A percentile compares a stretch with the other conserved stretches of the same genome.
Conservation (phyloP, 1,139 yeast genomes). For the Blastobotrys buckinghamii region DNA sequence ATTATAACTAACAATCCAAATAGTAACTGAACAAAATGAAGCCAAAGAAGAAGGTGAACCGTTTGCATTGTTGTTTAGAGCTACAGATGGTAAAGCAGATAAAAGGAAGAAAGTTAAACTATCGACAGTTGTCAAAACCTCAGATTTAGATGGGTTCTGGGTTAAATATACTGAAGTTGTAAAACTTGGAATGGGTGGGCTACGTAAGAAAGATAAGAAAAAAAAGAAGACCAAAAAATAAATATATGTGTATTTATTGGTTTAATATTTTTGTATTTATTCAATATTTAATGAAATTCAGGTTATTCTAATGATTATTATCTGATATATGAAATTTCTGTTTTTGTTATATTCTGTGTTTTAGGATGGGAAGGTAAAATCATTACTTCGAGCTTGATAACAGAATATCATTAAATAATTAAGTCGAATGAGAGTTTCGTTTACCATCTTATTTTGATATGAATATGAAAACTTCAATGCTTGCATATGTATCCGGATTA, state of each 20-base stretch:
- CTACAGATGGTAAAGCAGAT: slow-evolving; percentile 53
- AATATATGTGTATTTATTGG: not conserved
- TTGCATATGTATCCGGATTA: too few species aligned
- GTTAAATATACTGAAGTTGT: slow-evolving; percentile 55
- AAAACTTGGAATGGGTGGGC: slow-evolving; percentile 55
- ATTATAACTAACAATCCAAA: not conserved
- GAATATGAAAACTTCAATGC: too few species aligned
- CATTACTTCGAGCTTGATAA: too few species aligned
- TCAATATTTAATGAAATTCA: not conserved
- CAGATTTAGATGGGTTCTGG: slow-evolving; percentile 63
- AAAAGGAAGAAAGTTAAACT: slow-evolving; percentile 47
- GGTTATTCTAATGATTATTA: too few species aligned
- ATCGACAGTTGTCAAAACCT: slow-evolving; percentile 58
- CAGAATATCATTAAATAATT: too few species aligned
- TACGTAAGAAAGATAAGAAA: slow-evolving; percentile 60
- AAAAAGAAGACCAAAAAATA: slow-evolving; percentile 41
- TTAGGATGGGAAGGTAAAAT: too few species aligned
- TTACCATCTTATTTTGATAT: too few species aligned
- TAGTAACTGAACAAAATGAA: not conserved
- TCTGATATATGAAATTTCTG: too few species aligned
- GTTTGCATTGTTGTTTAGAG: slow-evolving; percentile 25
- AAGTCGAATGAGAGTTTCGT: too few species aligned
- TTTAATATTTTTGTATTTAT: too few species aligned
- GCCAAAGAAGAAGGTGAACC: slow-evolving; percentile 1
- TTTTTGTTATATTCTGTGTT: too few species aligned